phyloP scores from a whole-genome alignment of 371 early-diverging fungal species.

The Mycotypha africana region DNA sequence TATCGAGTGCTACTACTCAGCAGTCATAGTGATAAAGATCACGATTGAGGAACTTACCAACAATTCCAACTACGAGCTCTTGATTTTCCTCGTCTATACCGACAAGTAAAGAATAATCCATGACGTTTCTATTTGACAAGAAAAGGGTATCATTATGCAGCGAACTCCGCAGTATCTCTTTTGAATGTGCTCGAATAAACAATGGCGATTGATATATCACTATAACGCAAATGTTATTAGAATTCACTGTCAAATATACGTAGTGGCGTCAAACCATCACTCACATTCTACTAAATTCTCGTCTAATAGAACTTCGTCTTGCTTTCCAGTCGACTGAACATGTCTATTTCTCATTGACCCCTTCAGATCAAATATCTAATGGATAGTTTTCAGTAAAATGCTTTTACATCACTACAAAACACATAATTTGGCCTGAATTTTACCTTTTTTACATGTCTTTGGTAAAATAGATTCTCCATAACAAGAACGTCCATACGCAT shows the following conservation, averaged over 20 bases:
- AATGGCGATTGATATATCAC: conserved; percentile 83
- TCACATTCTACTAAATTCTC: conserved; percentile 88
- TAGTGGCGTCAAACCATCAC: background rate
- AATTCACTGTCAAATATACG: conserved; percentile 1
- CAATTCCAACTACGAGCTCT: conserved; percentile 92
- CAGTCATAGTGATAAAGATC: no score
- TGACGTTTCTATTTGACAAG: conserved; percentile 82
- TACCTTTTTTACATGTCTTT: conserved; percentile 71
- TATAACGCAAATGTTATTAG: conserved; percentile 13
- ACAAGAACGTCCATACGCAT: conserved; percentile 90
- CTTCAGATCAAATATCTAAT: conserved; percentile 88
- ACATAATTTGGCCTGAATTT: no score
- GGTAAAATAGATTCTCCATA: conserved; percentile 96
- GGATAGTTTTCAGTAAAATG: background rate
- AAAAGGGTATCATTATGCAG: conserved; percentile 92
- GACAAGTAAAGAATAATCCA: conserved; percentile 96
- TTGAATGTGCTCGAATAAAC: conserved; percentile 88
- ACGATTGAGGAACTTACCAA: conserved; percentile 55
- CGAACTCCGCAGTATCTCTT: conserved; percentile 74
- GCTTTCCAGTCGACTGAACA: conserved; percentile 82
- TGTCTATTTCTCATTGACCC: conserved; percentile 95
- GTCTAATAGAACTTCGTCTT: conserved; percentile 89
- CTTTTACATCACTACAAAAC: background rate
- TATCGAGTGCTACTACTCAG: no score
- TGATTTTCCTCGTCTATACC: conserved; percentile 83